These are phyloP conservation scores for Apophysomyces elegans DNA, from an alignment of 371 early-diverging fungal species.

Conservation along the genomic window DNA sequence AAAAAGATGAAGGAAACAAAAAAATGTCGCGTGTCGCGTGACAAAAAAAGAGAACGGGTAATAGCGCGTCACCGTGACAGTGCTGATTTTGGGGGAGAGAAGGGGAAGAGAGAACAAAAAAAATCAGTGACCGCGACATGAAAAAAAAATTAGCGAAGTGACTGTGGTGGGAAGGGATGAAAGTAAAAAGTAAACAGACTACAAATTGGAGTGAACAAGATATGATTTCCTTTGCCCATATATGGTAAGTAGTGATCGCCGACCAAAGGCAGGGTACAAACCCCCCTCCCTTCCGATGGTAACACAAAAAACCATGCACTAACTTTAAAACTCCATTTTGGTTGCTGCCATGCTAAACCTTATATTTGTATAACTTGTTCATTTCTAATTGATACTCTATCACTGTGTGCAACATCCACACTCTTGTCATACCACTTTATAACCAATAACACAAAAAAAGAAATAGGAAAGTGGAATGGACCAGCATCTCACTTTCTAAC, in stretches of 20 bases:
- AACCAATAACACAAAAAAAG: no score
- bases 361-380: neutral
- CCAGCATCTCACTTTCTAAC: no score
- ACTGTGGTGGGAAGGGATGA: neutral
- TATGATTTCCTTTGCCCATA: constrained; percentile 6
- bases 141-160: constrained; percentile 1
- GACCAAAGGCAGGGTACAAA: neutral
- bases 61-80: neutral
- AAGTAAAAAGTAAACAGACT: neutral
- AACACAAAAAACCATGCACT: neutral
- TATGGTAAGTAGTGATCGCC: neutral
- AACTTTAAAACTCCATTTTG: neutral
- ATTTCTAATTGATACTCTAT: no score
- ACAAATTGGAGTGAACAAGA: neutral
- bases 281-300: neutral
- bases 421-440: no score
- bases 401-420: no score
- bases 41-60: neutral
- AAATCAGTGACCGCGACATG: neutral
- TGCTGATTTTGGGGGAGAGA: neutral
- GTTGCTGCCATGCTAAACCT: neutral
- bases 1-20: neutral
- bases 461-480: no score
- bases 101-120: neutral
- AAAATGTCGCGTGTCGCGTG: neutral